Evolutionary conservation across 441 rosid genomes (phyloP), one percentile per base, ranked within the genome.

Genomic region (Flueggea neowawraea): DNA sequence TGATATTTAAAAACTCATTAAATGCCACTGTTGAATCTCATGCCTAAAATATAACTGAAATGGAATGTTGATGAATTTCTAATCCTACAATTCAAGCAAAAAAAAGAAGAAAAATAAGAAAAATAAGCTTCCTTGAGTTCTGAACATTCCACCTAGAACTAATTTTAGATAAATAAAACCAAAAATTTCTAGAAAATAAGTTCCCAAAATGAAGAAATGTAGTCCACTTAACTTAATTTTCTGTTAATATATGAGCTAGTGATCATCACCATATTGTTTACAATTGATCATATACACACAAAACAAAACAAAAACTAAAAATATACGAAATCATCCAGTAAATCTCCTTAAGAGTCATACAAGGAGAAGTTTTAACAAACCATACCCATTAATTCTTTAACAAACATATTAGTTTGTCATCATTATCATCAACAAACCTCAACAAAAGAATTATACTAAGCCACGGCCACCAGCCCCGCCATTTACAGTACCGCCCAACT

Each of bases 401-500:
- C 50, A 47, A 47, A 11, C 50, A 12, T 13, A 45, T 47, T 11
- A 12, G 12, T 10, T 10, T 47, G 50, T 47, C 50, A 56, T 68
- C 71, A 62, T 16, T 58, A 55, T 58, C 70, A 22, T 22, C 28
- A 61, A 53, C 47, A 63, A 54, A 16, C 63, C 62, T 58, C 52
- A 57, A 33, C 16, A 22, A 63, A 69, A 53, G 70, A 79, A 62
- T 63, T 55, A 60, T 63, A 47, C 60, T 69, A 33, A 36, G 44
- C 73, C 59, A 63, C 57, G 66, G 66, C 54, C 50, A 47, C 9
- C 50, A 47, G 0, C 50, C 50, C 60, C 41, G 4, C 43, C 67
- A 78, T 75, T 49, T 73, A 70, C 79, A 81, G 33, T 6, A 73
- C 36, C 75, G 61, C 55, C 70, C 63, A 65, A 33, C 68, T 61